Evolutionary conservation across 2,329 filamentous ascomycete species (phyloP), one percentile per base, ranked within the genome.

Genomic region (Ophidiomyces ophidiicola): DNA sequence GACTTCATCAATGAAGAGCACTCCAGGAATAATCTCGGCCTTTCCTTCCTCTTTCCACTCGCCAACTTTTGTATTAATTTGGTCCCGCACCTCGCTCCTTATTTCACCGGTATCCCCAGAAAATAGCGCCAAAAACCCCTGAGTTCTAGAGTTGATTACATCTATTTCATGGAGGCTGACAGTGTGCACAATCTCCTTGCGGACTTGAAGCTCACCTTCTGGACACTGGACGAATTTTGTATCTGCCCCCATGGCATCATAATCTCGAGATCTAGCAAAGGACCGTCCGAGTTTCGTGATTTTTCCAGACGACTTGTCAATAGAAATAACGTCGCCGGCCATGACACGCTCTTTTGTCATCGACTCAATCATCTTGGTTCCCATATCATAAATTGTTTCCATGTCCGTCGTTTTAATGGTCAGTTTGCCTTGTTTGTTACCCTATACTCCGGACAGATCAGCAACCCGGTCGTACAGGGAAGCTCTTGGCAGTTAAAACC

Each of bases 1-100:
- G 4, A 98, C 88, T 67, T 98, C 90, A 55, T 98, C 90, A 54
- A 98, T 93, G 69, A 98, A 98, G 5, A 98, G 69, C 5, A 98
- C 90, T 32, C 90, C 90, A 0, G 90, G 90, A 0, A 98, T 86
- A 39, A 98, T 96, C 64, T 93, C 87, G 2, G 90, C 90, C 63
- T 98, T 98, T 65, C 90, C 90, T 64, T 98, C 90, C 62, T 98
- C 90, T 64, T 93, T 94, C 90, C 90, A 98, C 64, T 98, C 90
- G 33, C 80, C 87, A 2, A 98, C 87, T 65, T 98, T 98, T 50
- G 84, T 94, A 67, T 98, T 93, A 71, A 98, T 98, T 68, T 98
- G 90, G 59, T 96, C 88, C 41, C 90, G 80, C 46, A 98, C 88
- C 63, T 98, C 90, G 60, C 84, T 92, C 54, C 90, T 74, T 53